Evolutionary conservation across 768 basidiomycete species (phyloP).

Genomic region (Porpolomopsis calyptriformis): DNA sequence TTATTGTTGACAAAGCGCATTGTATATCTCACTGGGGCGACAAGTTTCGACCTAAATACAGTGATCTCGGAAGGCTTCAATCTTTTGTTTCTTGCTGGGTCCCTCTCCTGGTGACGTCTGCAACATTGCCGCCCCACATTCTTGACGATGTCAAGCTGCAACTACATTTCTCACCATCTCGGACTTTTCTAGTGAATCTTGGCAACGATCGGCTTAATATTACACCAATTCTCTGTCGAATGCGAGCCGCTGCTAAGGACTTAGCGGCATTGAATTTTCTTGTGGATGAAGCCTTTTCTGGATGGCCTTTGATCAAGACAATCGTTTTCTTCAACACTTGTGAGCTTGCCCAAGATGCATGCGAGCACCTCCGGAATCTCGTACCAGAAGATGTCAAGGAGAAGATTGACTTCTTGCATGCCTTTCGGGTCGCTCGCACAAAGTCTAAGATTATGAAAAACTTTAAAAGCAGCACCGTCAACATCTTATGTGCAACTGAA

Average conservation of each 20-base stretch:
- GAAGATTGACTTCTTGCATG: conserved; percentile 17
- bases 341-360: conserved; percentile 7
- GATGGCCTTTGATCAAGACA: conserved; percentile 11
- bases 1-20: conserved; percentile 87
- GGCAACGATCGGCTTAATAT: conserved; percentile 18
- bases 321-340: conserved; percentile 17
- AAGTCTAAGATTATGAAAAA: conserved; percentile 6
- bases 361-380: conserved; percentile 7
- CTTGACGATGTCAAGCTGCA: conserved; percentile 50
- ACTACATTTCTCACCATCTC: background rate
- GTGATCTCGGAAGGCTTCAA: background rate
- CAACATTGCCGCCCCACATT: conserved; percentile 73
- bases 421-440: conserved; percentile 11
- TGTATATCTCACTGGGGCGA: conserved; percentile 74
- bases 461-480: conserved; percentile 5
- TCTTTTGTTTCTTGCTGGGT: conserved; percentile 29
- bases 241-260: conserved; percentile 10
- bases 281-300: conserved; percentile 8
- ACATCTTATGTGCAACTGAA: conserved; percentile 9
- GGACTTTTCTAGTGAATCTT: conserved; percentile 31
- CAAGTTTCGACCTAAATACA: conserved; percentile 59
- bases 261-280: conserved; percentile 13
- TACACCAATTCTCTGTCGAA: conserved; percentile 11
- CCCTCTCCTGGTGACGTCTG: conserved; percentile 75
- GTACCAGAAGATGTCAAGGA: conserved; percentile 9